A percentile compares a stretch with the other conserved stretches of the same genome.
Conservation (phyloP, 768 basidiomycete species). For the Tricholoma furcatifolium region DNA sequence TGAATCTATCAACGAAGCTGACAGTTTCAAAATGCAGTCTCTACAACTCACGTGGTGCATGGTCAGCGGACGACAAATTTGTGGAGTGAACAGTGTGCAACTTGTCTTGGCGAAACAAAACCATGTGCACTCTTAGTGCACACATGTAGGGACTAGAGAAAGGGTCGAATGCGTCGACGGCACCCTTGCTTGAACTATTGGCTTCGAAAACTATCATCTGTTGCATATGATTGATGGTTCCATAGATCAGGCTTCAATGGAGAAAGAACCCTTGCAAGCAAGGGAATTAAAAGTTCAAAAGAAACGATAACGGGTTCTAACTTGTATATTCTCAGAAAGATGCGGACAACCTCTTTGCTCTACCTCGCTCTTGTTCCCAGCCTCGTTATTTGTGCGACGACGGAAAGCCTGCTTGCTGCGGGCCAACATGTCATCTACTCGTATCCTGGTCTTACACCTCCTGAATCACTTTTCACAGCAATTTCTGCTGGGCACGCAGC, state of each 20-base stretch:
- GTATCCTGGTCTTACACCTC: constrained; percentile 13
- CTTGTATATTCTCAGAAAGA: not conserved
- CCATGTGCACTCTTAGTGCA: not conserved
- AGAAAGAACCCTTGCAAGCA: not conserved
- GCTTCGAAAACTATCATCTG: too few relatives aligned
- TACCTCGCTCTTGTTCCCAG: not conserved
- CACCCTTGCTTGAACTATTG: too few relatives aligned
- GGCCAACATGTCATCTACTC: constrained; percentile 16
- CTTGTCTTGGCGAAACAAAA: not conserved
- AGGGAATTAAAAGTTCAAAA: not conserved
- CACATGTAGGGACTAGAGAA: too few relatives aligned
- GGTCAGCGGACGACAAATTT: not conserved
- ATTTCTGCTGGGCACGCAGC: constrained; percentile 14
- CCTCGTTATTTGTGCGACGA: constrained; percentile 5
- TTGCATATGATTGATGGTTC: too few relatives aligned
- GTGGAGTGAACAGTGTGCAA: not conserved
- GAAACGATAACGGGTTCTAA: not conserved
- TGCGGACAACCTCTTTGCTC: constrained; percentile 3
- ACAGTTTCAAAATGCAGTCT: too few relatives aligned
- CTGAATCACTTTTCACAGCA: constrained; percentile 9
- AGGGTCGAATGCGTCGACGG: too few relatives aligned
- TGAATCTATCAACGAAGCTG: not conserved
- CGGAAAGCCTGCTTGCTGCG: constrained; percentile 8
- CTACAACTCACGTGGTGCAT: not conserved
- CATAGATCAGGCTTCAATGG: too few relatives aligned